Percentiles rank a stretch among this genome's conserved stretches.
These are phyloP conservation scores for Lotmaria passim DNA, from an alignment of 208 protist genomes.

Conservation along the genomic window DNA sequence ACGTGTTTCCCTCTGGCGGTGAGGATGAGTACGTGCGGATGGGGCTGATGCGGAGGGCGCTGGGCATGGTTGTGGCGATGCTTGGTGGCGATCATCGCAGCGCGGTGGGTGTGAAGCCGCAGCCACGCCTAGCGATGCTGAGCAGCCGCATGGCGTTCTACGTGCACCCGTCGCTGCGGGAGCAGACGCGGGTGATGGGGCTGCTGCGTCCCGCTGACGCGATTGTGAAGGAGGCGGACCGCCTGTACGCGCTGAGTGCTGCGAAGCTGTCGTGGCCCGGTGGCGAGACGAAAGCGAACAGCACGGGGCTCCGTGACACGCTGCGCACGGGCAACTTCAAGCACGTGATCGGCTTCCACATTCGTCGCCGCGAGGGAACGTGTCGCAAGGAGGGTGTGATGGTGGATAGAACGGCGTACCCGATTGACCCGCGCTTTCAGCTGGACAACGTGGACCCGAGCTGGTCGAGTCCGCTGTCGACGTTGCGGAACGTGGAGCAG, in stretches of 20 bases:
- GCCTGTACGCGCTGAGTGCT: constrained; percentile 9
- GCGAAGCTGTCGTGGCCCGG: too few relatives aligned
- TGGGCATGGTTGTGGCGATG: background rate
- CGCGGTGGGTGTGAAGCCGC: background rate
- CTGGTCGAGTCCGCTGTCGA: constrained; percentile 2
- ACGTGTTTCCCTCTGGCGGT: background rate
- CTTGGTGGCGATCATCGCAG: background rate
- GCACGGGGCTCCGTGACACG: background rate
- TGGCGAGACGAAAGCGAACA: too few relatives aligned
- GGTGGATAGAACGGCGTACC: background rate
- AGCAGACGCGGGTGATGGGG: constrained; percentile 22
- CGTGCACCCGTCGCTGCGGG: background rate
- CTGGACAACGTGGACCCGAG: background rate
- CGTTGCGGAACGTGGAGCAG: background rate
- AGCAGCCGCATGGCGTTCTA: constrained; percentile 18
- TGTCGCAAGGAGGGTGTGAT: background rate
- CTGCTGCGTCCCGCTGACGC: constrained; percentile 13
- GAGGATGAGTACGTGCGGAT: background rate
- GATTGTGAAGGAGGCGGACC: constrained; percentile 3
- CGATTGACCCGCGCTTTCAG: background rate
- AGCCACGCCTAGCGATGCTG: constrained; percentile 8
- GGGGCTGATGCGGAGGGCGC: background rate
- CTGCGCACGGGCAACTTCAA: constrained; percentile 4
- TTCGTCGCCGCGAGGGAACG: constrained; percentile 2
- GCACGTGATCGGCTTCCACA: constrained; percentile 10